Base-by-base conservation (phyloP, 1,139 yeast species). In the Protomyces inouyei region DNA sequence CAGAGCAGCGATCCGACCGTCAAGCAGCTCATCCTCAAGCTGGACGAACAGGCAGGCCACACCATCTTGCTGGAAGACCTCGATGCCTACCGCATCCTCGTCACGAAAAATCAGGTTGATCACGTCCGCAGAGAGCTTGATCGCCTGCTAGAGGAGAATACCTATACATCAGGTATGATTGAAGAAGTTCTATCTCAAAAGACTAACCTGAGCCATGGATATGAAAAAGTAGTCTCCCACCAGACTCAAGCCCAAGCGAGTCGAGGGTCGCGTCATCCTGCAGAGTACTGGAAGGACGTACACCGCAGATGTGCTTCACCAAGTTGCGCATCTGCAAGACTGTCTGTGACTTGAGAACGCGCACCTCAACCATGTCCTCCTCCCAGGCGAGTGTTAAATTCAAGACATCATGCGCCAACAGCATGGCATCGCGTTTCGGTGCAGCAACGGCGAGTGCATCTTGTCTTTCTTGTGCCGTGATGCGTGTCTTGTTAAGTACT, bases 1-100 rank as follows among this genome's bases (percentile, higher is more conserved):
- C 40, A 38, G 6, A 14, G 9, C 18, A 64, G 65, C 52, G 65
- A 64, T 32, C 65, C 65, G 25, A 64, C 65, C 3, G 65, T 64
- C 21, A 57, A 57, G 28, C 65, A 64, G 55, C 55, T 64, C 36
- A 57, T 64, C 18, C 38, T 64, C 48, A 64, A 64, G 52, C 55
- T 64, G 21, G 65, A 64, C 28, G 59, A 56, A 16, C 65, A 64
- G 35, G 59, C 65, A 21, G 54, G 54, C 23, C 65, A 64, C 52
- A 60, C 59, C 40, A 64, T 64, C 45, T 56, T 64, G 40, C 25
- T 64, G n/a, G 65, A 64, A 25, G 65, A 59, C 23, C 45, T 59
- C 35, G 63, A 59, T 23, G 57, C 53, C 43, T 59, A 52, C 16
- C 56, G 63, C n/a, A 16, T 59, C 28, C 53, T 59, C 40, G 63